Base-by-base conservation (phyloP, 1,284 basidiomycete species). In the Athelia psychrophila region DNA sequence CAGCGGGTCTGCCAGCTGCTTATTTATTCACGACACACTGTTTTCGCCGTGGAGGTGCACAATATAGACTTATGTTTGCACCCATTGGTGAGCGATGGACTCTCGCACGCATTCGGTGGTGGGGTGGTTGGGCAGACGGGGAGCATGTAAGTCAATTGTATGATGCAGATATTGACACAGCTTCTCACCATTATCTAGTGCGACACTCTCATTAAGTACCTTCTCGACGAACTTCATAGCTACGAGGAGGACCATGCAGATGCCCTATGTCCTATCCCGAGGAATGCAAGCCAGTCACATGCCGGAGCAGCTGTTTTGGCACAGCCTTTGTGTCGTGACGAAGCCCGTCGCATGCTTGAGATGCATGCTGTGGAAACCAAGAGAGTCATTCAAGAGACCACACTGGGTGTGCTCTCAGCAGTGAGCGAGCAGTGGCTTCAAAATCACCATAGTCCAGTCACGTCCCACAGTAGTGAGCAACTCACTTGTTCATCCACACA, bases 101-200 rank as follows among this genome's bases (percentile, higher is more conserved):
- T 0, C 50, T 75, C 6, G 59, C 50, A 6, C 61, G 51, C 1
- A 61, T 74, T 10, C 58, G 64, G 1, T 75, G 72, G 72, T 75
- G 73, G 73, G 72, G 72, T 10, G 71, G 72, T 19, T 75, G 72
- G 71, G 69, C 71, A 1, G 58, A 58, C 27, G 62, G 65, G 0
- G 68, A 73, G 49, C 55, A 64, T 23, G 66, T 66, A 38, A 48
- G 63, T 59, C 20, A 19, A 9, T 16, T 8, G 6, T 50, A 47
- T 9, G 3, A 27, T 23, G 22, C 48, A 27, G 16, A 12, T 19
- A 42, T 45, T 25, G 8, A 18, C 20, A 10, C n/a, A n/a, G n/a
- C 19, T 22, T 12, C 47, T 12, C 32, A 32, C 15, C 40, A 38
- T 49, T 8, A 40, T 23, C 25, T 45, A 70, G 66, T 51, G 54